Conservation (phyloP, 768 basidiomycete species). For the Boletus patriciae region DNA sequence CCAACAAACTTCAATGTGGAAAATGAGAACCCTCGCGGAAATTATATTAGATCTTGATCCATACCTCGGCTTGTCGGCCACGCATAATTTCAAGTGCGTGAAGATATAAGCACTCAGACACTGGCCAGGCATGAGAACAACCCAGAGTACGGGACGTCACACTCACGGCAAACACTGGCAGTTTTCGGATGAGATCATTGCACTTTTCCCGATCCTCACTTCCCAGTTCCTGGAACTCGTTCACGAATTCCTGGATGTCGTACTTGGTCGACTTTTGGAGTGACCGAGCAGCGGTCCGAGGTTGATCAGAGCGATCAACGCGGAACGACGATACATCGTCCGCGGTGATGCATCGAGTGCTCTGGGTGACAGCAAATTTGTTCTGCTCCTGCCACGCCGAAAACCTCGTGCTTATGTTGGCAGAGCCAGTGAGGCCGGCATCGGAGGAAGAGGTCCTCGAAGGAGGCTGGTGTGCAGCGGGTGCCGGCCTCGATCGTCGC, state of each 20-base stretch:
- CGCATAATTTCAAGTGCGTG: constrained; percentile 28
- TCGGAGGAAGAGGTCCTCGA: background rate
- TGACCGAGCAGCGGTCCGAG: constrained; percentile 16
- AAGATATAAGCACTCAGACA: constrained; percentile 26
- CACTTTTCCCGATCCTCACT: constrained; percentile 18
- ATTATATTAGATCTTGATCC: background rate
- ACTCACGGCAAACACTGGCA: constrained; percentile 26
- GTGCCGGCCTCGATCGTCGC: background rate
- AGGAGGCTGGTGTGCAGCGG: background rate
- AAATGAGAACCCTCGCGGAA: background rate
- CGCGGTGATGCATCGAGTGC: constrained; percentile 14
- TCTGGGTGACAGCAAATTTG: constrained; percentile 5
- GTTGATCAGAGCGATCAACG: constrained; percentile 26
- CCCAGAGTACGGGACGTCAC: background rate
- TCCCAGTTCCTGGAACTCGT: constrained; percentile 11
- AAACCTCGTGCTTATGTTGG: constrained; percentile 17
- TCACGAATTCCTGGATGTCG: constrained; percentile 23
- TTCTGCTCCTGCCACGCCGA: constrained; percentile 20
- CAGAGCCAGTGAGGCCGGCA: background rate
- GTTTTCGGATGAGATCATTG: constrained; percentile 12
- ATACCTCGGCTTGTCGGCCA: constrained; percentile 16
- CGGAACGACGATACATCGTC: constrained; percentile 27
- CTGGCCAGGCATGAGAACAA: constrained; percentile 10
- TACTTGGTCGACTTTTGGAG: constrained; percentile 25
- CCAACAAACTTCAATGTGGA: constrained; percentile 14